These are phyloP conservation scores for Escallonia herrerae DNA, from an alignment of 129 eudicot species.

Conservation along the genomic window DNA sequence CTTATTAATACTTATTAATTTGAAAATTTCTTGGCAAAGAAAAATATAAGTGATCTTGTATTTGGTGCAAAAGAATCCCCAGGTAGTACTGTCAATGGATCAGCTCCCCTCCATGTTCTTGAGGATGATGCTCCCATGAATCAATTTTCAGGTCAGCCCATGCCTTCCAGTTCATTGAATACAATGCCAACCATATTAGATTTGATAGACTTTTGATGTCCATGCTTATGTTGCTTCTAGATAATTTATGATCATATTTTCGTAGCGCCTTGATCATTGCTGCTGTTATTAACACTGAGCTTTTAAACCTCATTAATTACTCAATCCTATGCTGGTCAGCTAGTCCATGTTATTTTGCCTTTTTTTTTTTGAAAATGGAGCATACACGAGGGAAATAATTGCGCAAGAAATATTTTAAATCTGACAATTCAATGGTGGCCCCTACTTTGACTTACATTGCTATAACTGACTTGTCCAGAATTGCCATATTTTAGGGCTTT, in stretches of 20 bases:
- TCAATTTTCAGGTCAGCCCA: constrained; percentile 43
- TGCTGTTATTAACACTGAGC: too few relatives aligned
- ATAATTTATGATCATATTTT: neutral
- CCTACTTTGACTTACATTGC: too few relatives aligned
- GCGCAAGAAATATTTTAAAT: too few relatives aligned
- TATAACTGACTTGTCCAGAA: too few relatives aligned
- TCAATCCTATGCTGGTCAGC: too few relatives aligned
- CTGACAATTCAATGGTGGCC: too few relatives aligned
- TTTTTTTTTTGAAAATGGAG: too few relatives aligned
- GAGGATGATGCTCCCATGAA: constrained; percentile 35
- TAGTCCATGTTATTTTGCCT: too few relatives aligned
- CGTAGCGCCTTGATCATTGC: neutral
- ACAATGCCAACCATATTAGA: constrained; percentile 3
- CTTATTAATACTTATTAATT: neutral
- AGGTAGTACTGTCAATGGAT: constrained; percentile 40
- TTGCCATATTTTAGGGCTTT: too few relatives aligned
- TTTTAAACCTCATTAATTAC: too few relatives aligned
- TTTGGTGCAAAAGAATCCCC: constrained; percentile 36
- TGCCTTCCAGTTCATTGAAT: neutral
- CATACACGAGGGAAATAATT: too few relatives aligned
- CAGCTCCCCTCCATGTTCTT: constrained; percentile 19
- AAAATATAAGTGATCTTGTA: neutral
- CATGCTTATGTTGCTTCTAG: neutral
- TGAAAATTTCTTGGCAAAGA: neutral
- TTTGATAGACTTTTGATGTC: neutral